Evolutionary conservation across 2,329 filamentous ascomycete species (phyloP).

Genomic region (Paradendryphiella salina): DNA sequence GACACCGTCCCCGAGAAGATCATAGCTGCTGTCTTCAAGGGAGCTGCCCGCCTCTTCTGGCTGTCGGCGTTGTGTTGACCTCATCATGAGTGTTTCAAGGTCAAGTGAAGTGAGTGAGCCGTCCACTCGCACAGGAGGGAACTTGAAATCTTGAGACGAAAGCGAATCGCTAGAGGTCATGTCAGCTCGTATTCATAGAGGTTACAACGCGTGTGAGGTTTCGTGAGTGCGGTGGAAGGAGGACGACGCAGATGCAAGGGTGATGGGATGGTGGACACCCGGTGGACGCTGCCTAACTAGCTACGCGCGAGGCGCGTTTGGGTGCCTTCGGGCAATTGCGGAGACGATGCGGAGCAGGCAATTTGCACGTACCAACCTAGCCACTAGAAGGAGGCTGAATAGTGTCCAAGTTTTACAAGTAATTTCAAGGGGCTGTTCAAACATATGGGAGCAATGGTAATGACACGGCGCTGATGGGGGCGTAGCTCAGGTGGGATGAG

Average conservation of each 20-base stretch:
- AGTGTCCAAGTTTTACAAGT: not conserved
- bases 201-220: slow-evolving; percentile 5
- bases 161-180: slow-evolving; percentile 36
- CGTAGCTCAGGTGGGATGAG: slow-evolving; percentile 11
- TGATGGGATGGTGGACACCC: slow-evolving; percentile 19
- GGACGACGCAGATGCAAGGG: slow-evolving; percentile 10
- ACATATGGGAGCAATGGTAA: not conserved
- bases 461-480: slow-evolving; percentile 8
- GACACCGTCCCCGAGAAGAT: slow-evolving; percentile 37
- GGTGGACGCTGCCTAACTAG: slow-evolving; percentile 31
- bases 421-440: not conserved
- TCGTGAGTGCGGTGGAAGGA: slow-evolving; percentile 14
- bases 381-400: not conserved
- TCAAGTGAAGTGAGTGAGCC: slow-evolving; percentile 38
- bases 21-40: slow-evolving; percentile 46
- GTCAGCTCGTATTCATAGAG: slow-evolving; percentile 30
- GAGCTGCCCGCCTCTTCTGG: slow-evolving; percentile 34
- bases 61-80: slow-evolving; percentile 32
- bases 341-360: slow-evolving; percentile 5
- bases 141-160: slow-evolving; percentile 36
- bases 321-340: slow-evolving; percentile 8
- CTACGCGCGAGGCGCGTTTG: slow-evolving; percentile 26
- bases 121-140: slow-evolving; percentile 39
- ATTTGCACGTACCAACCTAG: slow-evolving; percentile 8
- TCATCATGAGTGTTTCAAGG: slow-evolving; percentile 44